Percentiles rank a stretch among this genome's conserved stretches.
These are phyloP conservation scores for Dactylellina cionopaga DNA, from an alignment of 2,329 filamentous ascomycete species.

Conservation along the genomic window DNA sequence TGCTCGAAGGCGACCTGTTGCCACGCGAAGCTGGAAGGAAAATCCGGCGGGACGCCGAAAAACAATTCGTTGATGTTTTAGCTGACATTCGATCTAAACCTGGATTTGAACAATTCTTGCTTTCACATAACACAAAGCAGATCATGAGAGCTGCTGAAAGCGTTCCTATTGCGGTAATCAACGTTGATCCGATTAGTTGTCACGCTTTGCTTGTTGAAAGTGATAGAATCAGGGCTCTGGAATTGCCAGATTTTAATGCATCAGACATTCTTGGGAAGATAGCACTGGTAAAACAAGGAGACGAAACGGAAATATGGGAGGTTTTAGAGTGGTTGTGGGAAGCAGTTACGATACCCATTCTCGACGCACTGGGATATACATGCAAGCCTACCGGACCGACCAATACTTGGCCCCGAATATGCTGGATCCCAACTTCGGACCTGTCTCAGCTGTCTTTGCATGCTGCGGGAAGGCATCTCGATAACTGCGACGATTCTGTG, in stretches of 20 bases:
- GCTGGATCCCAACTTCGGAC: conserved; percentile 59
- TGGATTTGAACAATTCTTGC: conserved; percentile 57
- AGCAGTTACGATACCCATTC: conserved; percentile 55
- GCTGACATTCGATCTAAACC: conserved; percentile 46
- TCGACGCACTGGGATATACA: conserved; percentile 57
- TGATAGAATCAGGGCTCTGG: not conserved
- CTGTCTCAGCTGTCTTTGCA: conserved; percentile 59
- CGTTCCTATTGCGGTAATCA: conserved; percentile 59
- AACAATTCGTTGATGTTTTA: conserved; percentile 8
- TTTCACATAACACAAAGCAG: conserved; percentile 53
- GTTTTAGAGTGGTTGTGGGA: conserved; percentile 59
- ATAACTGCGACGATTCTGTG: conserved; percentile 54
- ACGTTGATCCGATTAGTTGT: conserved; percentile 53
- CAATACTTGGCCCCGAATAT: conserved; percentile 55
- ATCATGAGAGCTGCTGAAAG: conserved; percentile 51
- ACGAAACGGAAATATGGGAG: conserved; percentile 24
- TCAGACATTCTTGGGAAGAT: conserved; percentile 9
- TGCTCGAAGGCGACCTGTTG: not conserved
- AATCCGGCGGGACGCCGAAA: conserved; percentile 5
- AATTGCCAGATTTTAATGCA: conserved; percentile 19
- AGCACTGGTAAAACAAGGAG: conserved; percentile 36
- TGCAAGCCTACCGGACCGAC: conserved; percentile 30
- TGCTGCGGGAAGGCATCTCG: conserved; percentile 58
- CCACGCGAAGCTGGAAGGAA: not conserved
- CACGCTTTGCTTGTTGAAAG: conserved; percentile 20